Conservation (phyloP, 2,329 filamentous ascomycete species). For the Neopestalotiopsis sp. region DNA sequence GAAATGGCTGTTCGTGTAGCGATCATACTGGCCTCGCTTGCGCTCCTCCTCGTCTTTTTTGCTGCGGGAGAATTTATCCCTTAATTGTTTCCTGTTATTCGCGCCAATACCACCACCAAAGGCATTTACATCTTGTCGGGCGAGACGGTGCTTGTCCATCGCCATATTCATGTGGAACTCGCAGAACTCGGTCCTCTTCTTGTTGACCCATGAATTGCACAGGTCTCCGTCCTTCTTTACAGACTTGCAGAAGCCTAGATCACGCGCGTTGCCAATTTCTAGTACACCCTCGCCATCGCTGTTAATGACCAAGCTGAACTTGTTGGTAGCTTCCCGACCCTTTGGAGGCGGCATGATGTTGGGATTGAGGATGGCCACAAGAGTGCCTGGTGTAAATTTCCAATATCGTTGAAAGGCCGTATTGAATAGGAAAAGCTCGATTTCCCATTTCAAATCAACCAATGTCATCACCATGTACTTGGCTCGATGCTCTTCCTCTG, state of each 20-base stretch:
- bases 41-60: slow-evolving; percentile 29
- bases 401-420: slow-evolving; percentile 91
- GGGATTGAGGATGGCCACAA: slow-evolving; percentile 91
- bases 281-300: slow-evolving; percentile 88
- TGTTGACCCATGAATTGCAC: slow-evolving; percentile 87
- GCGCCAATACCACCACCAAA: slow-evolving; percentile 48
- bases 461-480: slow-evolving; percentile 95
- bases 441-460: slow-evolving; percentile 86
- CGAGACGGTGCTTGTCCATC: slow-evolving; percentile 65
- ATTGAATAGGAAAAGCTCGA: slow-evolving; percentile 92
- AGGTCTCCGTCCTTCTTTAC: slow-evolving; percentile 82
- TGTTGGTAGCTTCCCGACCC: slow-evolving; percentile 75
- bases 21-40: slow-evolving; percentile 57
- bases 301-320: slow-evolving; percentile 84
- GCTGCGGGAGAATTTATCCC: slow-evolving; percentile 34
- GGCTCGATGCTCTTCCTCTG: slow-evolving; percentile 61
- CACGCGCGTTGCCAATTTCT: slow-evolving; percentile 83
- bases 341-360: slow-evolving; percentile 85
- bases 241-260: slow-evolving; percentile 87
- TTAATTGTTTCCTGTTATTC: slow-evolving; percentile 22
- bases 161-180: slow-evolving; percentile 90
- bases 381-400: slow-evolving; percentile 89
- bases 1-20: slow-evolving; percentile 60
- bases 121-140: slow-evolving; percentile 43
- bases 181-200: slow-evolving; percentile 86